Evolutionary conservation across 257 asterid species (phyloP), one percentile per base, ranked within the genome.

Genomic region (Lavandula angustifolia): DNA sequence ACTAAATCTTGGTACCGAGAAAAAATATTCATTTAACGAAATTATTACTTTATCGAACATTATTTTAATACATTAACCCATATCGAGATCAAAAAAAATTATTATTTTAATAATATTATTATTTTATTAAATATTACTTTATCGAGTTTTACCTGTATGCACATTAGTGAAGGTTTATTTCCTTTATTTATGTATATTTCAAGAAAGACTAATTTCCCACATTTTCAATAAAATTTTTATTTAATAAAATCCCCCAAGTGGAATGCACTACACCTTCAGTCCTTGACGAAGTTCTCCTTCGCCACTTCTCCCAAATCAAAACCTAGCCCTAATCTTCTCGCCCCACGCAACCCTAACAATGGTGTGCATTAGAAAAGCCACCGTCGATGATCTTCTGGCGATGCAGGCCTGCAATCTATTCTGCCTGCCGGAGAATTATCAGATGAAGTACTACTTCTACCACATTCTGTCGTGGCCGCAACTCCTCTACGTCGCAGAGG

Each of bases 391-490:
- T 61, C 75, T 92, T 31, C 64, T 89, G 76, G 96, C 91, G 66
- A 92, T 92, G 99, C 99, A 92, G 79, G 91, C 83, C 5, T 92
- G 99, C 87, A 92, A 92, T 72, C 73, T 92, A 42, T 79, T 89
- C 62, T 92, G 99, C 80, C 76, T 92, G 62, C 99, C 99, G 47
- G 99, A 92, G 71, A 92, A 92, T 51, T 92, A 92, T 76, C 99
- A 92, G 83, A 89, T 92, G 99, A 92, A 92, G 72, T 92, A 92
- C 79, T 92, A 92, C 64, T 79, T 92, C 17, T 92, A 92, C 79
- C 99, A 92, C 78, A 86, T 92, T 75, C 96, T 92, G 33, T 92
- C 99, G 3, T 92, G 99, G 99, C 99, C 99, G 52, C 97, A 92
- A 75, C 84, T 92, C 56, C 94, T 92, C 16, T 92, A 92, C 75